phyloP scores from a whole-genome alignment of 306 rosid species.

The Trichosanthes truncata region DNA sequence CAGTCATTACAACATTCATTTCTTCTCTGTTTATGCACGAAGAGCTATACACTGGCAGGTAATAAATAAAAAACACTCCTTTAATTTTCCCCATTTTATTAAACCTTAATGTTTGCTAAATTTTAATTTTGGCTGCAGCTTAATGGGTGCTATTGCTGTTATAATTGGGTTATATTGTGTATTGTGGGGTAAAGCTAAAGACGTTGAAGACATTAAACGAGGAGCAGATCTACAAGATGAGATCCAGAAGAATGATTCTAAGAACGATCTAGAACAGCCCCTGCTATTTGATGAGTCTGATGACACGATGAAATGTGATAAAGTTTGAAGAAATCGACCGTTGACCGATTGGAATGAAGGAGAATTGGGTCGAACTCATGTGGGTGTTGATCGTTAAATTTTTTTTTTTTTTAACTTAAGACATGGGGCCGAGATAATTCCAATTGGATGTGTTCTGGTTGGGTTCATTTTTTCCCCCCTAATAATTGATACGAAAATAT shows the following conservation, averaged over 20 bases:
- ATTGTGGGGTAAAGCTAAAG: slow-evolving; percentile 66
- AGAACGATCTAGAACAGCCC: slow-evolving; percentile 43
- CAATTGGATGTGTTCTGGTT: no score
- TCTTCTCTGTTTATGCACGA: slow-evolving; percentile 39
- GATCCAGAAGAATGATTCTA: not conserved
- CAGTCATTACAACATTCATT: slow-evolving; percentile 45
- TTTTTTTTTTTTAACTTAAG: not conserved
- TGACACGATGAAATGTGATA: not conserved
- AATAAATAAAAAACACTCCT: not conserved
- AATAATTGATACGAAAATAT: no score
- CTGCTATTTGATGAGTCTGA: slow-evolving; percentile 14
- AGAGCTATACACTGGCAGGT: slow-evolving; percentile 53
- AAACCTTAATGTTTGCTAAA: not conserved
- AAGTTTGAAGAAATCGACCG: not conserved
- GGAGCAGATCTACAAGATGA: slow-evolving; percentile 15
- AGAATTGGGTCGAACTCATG: not conserved
- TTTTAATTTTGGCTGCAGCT: slow-evolving; percentile 22
- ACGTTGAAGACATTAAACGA: slow-evolving; percentile 21
- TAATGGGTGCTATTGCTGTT: slow-evolving; percentile 49
- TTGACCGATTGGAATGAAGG: not conserved
- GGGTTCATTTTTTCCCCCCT: no score
- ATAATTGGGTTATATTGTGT: slow-evolving; percentile 47
- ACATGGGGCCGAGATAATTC: no score
- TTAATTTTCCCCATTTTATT: not conserved
- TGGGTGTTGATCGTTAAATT: no score